Conservation (phyloP, 495 filamentous ascomycete species). For the Lasiosphaeria hispida region DNA sequence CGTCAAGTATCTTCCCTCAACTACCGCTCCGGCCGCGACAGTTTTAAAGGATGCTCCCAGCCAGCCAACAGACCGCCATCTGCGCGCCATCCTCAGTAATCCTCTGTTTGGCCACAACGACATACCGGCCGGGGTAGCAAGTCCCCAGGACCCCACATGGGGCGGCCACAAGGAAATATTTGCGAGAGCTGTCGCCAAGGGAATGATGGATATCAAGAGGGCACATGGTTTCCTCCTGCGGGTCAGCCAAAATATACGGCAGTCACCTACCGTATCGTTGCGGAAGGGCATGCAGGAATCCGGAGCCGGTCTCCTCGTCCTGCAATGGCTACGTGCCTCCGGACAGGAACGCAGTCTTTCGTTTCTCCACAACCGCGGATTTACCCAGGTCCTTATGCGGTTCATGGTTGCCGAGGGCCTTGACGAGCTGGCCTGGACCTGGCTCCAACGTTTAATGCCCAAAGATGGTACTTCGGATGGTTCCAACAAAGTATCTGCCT, state of each 20-base stretch:
- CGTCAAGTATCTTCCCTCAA: constrained; percentile 21
- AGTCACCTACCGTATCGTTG: constrained; percentile 24
- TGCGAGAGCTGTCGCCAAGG: constrained; percentile 37
- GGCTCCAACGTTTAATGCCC: constrained; percentile 36
- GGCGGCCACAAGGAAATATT: constrained; percentile 35
- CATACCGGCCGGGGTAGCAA: neutral
- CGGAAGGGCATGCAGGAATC: constrained; percentile 35
- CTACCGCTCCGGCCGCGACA: neutral
- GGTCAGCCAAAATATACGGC: constrained; percentile 28
- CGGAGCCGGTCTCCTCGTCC: constrained; percentile 41
- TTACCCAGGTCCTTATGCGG: constrained; percentile 37
- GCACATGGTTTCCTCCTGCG: constrained; percentile 41
- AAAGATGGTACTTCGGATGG: neutral
- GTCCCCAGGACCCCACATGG: neutral
- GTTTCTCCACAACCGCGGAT: constrained; percentile 32
- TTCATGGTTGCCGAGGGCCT: constrained; percentile 53
- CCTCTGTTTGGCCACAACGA: constrained; percentile 52
- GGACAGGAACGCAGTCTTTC: constrained; percentile 37
- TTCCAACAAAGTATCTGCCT: neutral
- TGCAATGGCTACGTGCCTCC: constrained; percentile 53
- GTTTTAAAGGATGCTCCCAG: constrained; percentile 3
- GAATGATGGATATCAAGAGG: constrained; percentile 43
- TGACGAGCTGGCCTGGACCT: constrained; percentile 42
- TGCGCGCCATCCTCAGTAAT: constrained; percentile 67
- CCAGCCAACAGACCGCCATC: constrained; percentile 51